phyloP scores from a whole-genome alignment of 345 rosid species.

The Citrus trifoliata region DNA sequence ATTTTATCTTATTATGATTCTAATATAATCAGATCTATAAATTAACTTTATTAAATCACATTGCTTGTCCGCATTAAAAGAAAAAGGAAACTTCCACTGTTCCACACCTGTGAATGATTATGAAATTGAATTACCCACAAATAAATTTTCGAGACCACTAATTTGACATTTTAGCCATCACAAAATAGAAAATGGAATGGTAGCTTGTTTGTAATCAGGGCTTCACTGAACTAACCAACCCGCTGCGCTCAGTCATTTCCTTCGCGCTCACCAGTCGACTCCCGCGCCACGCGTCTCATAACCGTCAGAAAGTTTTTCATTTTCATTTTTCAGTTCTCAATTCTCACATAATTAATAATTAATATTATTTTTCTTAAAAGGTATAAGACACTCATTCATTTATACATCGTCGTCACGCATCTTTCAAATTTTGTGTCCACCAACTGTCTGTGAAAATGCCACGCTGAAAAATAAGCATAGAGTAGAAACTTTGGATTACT shows the following conservation, averaged over 20 bases:
- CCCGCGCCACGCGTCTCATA: neutral
- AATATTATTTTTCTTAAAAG: neutral
- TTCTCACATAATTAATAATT: neutral
- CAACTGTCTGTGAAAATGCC: neutral
- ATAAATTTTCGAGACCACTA: neutral
- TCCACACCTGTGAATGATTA: no score
- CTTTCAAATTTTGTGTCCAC: neutral
- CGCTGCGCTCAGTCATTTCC: neutral
- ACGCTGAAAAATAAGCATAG: neutral
- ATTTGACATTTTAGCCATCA: neutral
- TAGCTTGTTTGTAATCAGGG: neutral
- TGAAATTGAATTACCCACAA: no score
- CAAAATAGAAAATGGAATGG: neutral
- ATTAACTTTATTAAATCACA: no score
- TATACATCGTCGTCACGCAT: rapidly evolving
- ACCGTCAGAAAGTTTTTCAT: neutral
- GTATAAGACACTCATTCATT: neutral
- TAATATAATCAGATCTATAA: rapidly evolving
- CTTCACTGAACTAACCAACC: neutral
- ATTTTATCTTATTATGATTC: no score
- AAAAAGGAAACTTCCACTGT: no score
- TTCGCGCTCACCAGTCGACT: neutral
- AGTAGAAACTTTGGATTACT: neutral
- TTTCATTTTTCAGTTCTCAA: neutral
- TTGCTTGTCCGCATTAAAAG: no score